Base-by-base conservation (phyloP, 345 rosid species). In the Trapa incisa region DNA sequence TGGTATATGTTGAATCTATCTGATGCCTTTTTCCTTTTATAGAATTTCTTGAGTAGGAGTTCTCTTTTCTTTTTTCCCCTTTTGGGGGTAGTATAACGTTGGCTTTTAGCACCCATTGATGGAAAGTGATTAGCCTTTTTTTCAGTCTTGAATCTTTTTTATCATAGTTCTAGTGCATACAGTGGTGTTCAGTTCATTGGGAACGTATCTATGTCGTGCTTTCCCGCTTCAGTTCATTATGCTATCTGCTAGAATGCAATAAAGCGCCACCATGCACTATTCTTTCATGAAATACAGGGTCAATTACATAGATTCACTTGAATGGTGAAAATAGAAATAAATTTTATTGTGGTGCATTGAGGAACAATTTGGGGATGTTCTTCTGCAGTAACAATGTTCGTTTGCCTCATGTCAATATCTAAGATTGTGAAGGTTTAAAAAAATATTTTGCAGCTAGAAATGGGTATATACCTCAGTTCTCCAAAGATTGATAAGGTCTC, bases 391-490 rank as follows among this genome's bases (percentile, higher is more conserved):
- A 2, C 4, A 35, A n/a, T 10, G 60, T 3, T 22, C 35, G 37
- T 11, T 10, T n/a, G 16, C 63, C 63, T 58, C 3, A 58, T 32
- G 10, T 22, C 63, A 32, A 58, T 35, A 16, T 33, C 37, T 32
- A 10, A 58, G 11, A 3, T 58, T 29, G 12, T 22, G 60, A 58
- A 58, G 16, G 37, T 22, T 6, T 53, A 10, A 6, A 6, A 45
- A 45, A 7, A 15, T 29, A 36, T 42, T 43, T 54, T 69, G 65
- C 67, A 63, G 57, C n/a, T 15, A 43, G 78, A 78, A 75, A 94
- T 94, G 99, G 97, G 99, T 58, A 78, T 89, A 80, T 94, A 94
- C 66, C 89, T 94, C 37, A 94, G 99, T 72, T 69, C 96, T 71
- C 98, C 99, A 3, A 94, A 91, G 73, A 91, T 95, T 16, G 97